phyloP scores from a whole-genome alignment of 768 basidiomycete species.

The Lactarius hengduanensis region DNA sequence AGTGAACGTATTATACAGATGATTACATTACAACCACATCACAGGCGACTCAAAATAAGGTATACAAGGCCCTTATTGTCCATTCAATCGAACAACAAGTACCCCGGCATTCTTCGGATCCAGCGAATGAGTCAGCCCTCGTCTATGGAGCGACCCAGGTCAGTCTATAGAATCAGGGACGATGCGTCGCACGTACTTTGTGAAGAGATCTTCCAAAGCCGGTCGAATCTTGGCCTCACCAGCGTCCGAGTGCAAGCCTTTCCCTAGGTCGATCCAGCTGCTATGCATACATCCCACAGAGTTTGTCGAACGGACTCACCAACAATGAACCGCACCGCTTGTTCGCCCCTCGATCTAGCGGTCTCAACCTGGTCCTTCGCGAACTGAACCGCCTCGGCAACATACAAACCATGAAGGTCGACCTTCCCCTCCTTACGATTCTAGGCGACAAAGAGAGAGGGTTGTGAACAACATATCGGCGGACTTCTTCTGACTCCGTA shows the following conservation, averaged over 20 bases:
- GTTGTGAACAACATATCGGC: background rate
- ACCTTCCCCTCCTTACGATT: background rate
- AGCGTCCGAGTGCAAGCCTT: constrained; percentile 8
- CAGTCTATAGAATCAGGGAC: background rate
- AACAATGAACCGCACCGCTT: constrained; percentile 10
- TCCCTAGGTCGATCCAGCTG: background rate
- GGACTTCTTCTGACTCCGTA: background rate
- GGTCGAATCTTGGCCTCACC: constrained; percentile 19
- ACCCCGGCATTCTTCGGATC: constrained; percentile 15
- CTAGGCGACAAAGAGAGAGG: background rate
- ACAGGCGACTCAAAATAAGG: background rate
- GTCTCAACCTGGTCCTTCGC: constrained; percentile 7
- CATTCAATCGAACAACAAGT: constrained; percentile 10
- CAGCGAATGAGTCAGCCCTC: background rate
- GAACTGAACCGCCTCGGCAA: constrained; percentile 12
- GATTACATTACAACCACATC: background rate
- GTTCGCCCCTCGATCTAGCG: background rate
- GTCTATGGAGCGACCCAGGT: constrained; percentile 2
- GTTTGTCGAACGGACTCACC: constrained; percentile 4
- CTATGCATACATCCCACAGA: background rate
- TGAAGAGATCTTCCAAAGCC: constrained; percentile 7
- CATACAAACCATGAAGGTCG: constrained; percentile 22
- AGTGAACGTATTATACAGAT: background rate
- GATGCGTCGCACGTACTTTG: constrained; percentile 7
- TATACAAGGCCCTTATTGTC: background rate